Base-by-base conservation (phyloP, 371 early-diverging fungal genomes). In the Apophysomyces variabilis region DNA sequence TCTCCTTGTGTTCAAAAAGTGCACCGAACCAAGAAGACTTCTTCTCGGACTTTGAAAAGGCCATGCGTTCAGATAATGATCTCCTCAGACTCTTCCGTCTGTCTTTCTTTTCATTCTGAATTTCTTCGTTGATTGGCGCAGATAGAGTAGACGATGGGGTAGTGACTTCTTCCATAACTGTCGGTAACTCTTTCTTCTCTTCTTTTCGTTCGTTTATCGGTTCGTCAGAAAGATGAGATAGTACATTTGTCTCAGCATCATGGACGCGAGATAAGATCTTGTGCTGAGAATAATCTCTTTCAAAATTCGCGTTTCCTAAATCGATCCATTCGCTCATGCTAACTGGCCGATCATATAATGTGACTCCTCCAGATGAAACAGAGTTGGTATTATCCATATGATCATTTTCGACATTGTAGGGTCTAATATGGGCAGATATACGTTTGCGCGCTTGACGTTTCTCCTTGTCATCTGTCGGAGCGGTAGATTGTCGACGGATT, bases 271-370 rank as follows among this genome's bases (percentile, higher is more conserved):
- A 72, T 45, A 82, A 60, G 13, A 83, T 82, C 8, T 78, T 78
- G 50, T 73, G 73, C 54, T 78, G 76, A 38, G 79, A 75, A 44
- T 73, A 71, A 45, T 66, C 65, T 13, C 75, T 69, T 21, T 73
- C 77, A 12, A 77, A 60, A 46, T 74, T 76, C 2, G 71, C 75
- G 54, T 67, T 75, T 12, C 83, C 83, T 13, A 82, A 67, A 70
- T 82, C 83, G 18, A 82, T 76, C 73, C 76, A 78, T 66, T 82
- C 83, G 62, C 83, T 76, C 68, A 82, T 71, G 59, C 76, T 79
- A 12, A 82, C 83, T 5, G 83, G 83, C 39, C 72, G 72, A 47
- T 82, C 83, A 57, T 73, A 74, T 3, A 82, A 62, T 38, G 64
- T 61, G 0, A 82, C 59, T 3, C 73, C 76, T 43, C 0, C 66